Conservation (phyloP, 78 protist species). For the Cavenderia fasciculata region DNA sequence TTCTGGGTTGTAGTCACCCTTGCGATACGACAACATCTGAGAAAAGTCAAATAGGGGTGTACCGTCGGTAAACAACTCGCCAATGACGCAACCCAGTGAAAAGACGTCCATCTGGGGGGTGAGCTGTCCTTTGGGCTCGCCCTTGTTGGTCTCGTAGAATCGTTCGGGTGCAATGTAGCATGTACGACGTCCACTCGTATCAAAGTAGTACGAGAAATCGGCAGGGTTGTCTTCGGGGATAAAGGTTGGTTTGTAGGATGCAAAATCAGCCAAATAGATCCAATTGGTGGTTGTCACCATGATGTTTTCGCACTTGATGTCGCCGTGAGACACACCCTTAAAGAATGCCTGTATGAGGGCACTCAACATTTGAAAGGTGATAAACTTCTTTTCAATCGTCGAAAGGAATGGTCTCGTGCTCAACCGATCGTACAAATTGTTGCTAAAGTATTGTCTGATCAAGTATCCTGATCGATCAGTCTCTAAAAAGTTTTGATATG, state of each 20-base stretch:
- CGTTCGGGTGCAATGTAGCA: conserved; percentile 97
- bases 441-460: conserved; percentile 83
- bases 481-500: conserved; percentile 81
- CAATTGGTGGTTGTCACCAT: conserved; percentile 87
- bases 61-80: conserved; percentile 86
- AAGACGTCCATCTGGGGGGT: conserved; percentile 90
- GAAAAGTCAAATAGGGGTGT: conserved; percentile 81
- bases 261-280: conserved; percentile 87
- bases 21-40: conserved; percentile 65
- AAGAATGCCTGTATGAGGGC: conserved; percentile 82
- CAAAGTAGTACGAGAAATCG: conserved; percentile 93
- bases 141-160: conserved; percentile 46
- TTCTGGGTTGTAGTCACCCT: conserved; percentile 71
- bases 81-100: conserved; percentile 86
- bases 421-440: conserved; percentile 81
- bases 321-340: conserved; percentile 80
- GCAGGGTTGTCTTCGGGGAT: conserved; percentile 93
- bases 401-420: conserved; percentile 90
- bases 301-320: conserved; percentile 87
- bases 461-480: conserved; percentile 86
- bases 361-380: conserved; percentile 89
- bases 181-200: conserved; percentile 86
- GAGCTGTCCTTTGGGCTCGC: conserved; percentile 27
- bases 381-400: conserved; percentile 86
- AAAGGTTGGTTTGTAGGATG: conserved; percentile 82